These are phyloP conservation scores for Malbranchea zuffiana DNA, from an alignment of 2,329 filamentous ascomycete genomes.

Conservation along the genomic window DNA sequence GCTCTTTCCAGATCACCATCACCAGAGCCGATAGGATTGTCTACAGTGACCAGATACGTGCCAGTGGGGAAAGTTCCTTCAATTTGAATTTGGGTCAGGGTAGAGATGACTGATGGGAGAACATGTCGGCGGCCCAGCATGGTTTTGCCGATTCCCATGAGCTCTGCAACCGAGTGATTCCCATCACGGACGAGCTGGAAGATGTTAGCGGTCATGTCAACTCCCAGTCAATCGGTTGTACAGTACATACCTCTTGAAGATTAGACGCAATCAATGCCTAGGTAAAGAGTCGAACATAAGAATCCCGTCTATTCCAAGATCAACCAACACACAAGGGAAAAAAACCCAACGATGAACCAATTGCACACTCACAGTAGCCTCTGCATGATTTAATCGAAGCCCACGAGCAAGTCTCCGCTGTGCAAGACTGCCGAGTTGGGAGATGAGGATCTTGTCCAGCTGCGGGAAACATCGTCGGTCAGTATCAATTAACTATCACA, in stretches of 20 bases:
- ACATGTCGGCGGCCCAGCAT: constrained; percentile 93
- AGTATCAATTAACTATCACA: constrained; percentile 1
- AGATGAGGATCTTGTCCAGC: constrained; percentile 93
- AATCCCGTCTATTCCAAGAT: not conserved
- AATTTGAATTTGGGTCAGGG: constrained; percentile 76
- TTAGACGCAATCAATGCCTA: constrained; percentile 60
- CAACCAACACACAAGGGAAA: constrained; percentile 12
- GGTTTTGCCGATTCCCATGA: constrained; percentile 82
- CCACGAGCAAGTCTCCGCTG: constrained; percentile 81
- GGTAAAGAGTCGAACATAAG: too few species aligned
- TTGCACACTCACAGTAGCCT: constrained; percentile 55
- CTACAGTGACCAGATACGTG: constrained; percentile 88
- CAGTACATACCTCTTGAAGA: constrained; percentile 68
- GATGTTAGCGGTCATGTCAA: constrained; percentile 6
- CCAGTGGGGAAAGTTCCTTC: constrained; percentile 87
- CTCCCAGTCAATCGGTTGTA: too few species aligned
- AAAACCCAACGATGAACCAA: not conserved
- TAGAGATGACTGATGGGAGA: constrained; percentile 65
- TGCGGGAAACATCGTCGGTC: constrained; percentile 28
- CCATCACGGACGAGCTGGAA: constrained; percentile 82
- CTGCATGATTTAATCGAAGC: constrained; percentile 77
- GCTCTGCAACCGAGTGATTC: constrained; percentile 77
- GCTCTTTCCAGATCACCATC: constrained; percentile 80
- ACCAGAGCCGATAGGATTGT: constrained; percentile 75
- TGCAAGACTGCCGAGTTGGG: constrained; percentile 75